These are phyloP conservation scores for Phoenix dactylifera DNA, from an alignment of 176 grass and related monocot species.

Conservation along the genomic window DNA sequence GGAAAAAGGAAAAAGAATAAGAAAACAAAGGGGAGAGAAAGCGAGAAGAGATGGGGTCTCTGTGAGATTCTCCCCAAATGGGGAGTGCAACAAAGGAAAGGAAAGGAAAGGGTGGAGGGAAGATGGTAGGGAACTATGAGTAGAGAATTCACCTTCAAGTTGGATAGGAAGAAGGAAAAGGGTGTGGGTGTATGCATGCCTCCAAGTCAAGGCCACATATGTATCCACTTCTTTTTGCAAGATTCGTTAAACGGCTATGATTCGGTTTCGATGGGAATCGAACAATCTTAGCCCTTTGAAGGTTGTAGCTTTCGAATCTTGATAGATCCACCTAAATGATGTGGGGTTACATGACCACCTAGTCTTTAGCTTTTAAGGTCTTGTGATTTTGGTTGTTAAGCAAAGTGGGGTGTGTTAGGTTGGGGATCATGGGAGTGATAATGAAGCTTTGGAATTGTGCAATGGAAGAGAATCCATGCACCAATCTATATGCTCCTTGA, in stretches of 20 bases:
- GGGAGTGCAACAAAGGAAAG: background rate
- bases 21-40: conserved; percentile 3
- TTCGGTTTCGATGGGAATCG: background rate
- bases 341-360: no score
- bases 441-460: conserved; percentile 17
- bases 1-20: conserved; percentile 7
- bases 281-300: no score
- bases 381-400: conserved; percentile 2
- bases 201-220: conserved; percentile 20
- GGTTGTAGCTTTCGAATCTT: background rate
- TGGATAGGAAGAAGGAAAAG: conserved; percentile 17
- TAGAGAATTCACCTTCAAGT: conserved; percentile 7
- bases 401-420: background rate
- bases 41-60: conserved; percentile 5
- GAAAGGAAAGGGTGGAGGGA: background rate
- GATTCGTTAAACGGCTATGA: background rate
- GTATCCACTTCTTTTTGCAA: background rate
- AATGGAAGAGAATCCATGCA: conserved; percentile 6
- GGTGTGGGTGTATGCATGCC: background rate
- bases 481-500: background rate
- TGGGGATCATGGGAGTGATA: conserved; percentile 26
- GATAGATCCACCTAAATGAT: background rate
- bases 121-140: no score
- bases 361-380: conserved; percentile 1
- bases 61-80: conserved; percentile 28